Evolutionary conservation across 495 filamentous ascomycete genomes (phyloP).

Genomic region (Aspergillus hancockii): DNA sequence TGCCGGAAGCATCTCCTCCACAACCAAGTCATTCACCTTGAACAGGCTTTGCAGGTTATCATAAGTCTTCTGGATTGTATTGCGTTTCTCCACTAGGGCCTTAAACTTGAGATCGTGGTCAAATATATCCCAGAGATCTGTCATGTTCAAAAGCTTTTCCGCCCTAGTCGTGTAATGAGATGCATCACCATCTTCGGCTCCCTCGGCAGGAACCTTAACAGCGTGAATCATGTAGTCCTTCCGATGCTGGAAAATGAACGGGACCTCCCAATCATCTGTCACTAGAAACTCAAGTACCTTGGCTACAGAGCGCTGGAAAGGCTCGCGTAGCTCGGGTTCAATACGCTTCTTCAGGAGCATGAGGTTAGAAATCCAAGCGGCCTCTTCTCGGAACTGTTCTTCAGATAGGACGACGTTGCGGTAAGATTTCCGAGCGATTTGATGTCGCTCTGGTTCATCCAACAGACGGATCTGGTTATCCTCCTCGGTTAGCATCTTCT

Average conservation of each 20-base stretch:
- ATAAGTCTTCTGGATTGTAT: conserved; percentile 73
- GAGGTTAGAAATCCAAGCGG: conserved; percentile 83
- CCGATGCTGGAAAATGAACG: conserved; percentile 96
- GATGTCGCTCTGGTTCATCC: conserved; percentile 93
- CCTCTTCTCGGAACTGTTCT: conserved; percentile 85
- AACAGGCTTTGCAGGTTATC: conserved; percentile 63
- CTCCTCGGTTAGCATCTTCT: conserved; percentile 92
- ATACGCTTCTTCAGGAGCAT: conserved; percentile 84
- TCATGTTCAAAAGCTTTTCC: conserved; percentile 87
- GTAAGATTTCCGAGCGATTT: conserved; percentile 86
- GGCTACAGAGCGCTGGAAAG: conserved; percentile 82
- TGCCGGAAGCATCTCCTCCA: conserved; percentile 76
- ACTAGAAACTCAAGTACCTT: conserved; percentile 96
- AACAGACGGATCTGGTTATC: conserved; percentile 84
- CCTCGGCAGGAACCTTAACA: conserved; percentile 62
- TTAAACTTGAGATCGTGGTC: conserved; percentile 94
- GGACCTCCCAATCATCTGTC: conserved; percentile 88
- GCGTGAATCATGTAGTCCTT: conserved; percentile 97
- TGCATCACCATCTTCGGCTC: conserved; percentile 61
- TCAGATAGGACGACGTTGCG: conserved; percentile 71
- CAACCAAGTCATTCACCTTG: conserved; percentile 52
- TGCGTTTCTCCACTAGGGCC: conserved; percentile 85
- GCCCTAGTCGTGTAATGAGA: conserved; percentile 73
- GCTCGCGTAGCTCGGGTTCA: conserved; percentile 66
- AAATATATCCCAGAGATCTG: conserved; percentile 91